Evolutionary conservation across 805 yeast species (phyloP).

Genomic region (Wickerhamiella vanderwaltii): DNA sequence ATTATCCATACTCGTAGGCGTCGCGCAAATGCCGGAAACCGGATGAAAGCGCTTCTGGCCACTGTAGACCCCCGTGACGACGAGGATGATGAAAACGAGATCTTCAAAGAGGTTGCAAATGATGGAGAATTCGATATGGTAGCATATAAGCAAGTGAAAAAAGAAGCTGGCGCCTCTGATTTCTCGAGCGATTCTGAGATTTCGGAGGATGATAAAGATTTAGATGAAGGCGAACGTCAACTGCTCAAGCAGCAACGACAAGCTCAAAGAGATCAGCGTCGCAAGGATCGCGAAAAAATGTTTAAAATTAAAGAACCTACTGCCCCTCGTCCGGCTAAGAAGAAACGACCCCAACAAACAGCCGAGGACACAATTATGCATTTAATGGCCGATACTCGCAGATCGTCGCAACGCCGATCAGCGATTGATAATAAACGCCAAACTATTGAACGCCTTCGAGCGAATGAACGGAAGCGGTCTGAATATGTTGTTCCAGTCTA

Average conservation of each 20-base stretch:
- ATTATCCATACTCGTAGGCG: conserved; percentile 40
- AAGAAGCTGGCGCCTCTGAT: conserved; percentile 25
- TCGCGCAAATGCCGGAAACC: conserved; percentile 83
- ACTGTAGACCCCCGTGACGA: conserved; percentile 49
- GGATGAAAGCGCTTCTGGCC: conserved; percentile 59
- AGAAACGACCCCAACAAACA: conserved; percentile 18
- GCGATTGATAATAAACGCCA: conserved; percentile 68
- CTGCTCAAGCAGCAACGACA: conserved; percentile 34
- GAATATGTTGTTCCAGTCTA: conserved; percentile 28
- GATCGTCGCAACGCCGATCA: conserved; percentile 66
- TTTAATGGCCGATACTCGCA: conserved; percentile 40
- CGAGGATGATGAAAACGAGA: conserved; percentile 58
- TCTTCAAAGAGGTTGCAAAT: conserved; percentile 31
- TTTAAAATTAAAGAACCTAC: conserved; percentile 29
- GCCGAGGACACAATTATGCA: conserved; percentile 25
- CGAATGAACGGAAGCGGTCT: conserved; percentile 48
- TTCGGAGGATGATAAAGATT: conserved; percentile 40
- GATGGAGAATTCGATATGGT: conserved; percentile 33
- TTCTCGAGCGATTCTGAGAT: conserved; percentile 29
- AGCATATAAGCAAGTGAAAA: conserved; percentile 11
- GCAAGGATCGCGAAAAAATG: conserved; percentile 26
- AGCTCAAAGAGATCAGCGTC: conserved; percentile 20
- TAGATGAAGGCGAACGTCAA: conserved; percentile 59
- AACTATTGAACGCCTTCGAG: conserved; percentile 58
- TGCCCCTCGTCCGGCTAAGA: conserved; percentile 23